phyloP scores from a whole-genome alignment of 169 alveolate genomes.

The Besnoitia besnoiti region DNA sequence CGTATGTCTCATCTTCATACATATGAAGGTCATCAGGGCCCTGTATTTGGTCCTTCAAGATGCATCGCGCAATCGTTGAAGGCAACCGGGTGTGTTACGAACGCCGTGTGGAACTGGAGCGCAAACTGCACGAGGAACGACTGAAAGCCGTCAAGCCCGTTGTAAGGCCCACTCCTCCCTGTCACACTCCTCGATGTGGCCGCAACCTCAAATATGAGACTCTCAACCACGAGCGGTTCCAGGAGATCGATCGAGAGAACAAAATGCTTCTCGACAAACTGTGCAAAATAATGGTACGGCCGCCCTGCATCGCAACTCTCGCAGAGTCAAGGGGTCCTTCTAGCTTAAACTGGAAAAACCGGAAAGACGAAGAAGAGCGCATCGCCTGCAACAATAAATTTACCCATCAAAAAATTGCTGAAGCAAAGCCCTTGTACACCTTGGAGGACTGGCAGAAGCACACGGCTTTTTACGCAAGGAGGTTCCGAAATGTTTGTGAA shows the following conservation, averaged over 20 bases:
- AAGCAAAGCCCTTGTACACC: conserved; percentile 12
- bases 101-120: conserved; percentile 34
- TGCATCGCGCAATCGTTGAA: conserved; percentile 21
- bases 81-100: conserved; percentile 37
- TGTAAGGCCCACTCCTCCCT: neutral
- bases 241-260: conserved; percentile 23
- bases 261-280: conserved; percentile 23
- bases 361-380: conserved; percentile 4
- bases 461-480: conserved; percentile 31
- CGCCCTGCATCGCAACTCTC: conserved; percentile 22
- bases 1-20: neutral
- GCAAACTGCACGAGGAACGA: conserved; percentile 18
- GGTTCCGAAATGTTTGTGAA: conserved; percentile 18
- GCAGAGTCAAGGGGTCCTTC: conserved; percentile 20
- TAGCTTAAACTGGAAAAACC: neutral
- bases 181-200: conserved; percentile 27
- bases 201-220: conserved; percentile 36
- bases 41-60: neutral
- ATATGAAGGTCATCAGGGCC: neutral
- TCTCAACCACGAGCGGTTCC: conserved; percentile 10
- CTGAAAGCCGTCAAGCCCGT: conserved; percentile 34
- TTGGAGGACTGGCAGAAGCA: conserved; percentile 29
- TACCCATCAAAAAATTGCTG: neutral
- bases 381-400: conserved; percentile 14
- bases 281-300: neutral